A percentile compares a stretch with the other conserved stretches of the same genome.
phyloP scores from a whole-genome alignment of 2,329 filamentous ascomycete genomes.

The Metarhizium guizhouense region DNA sequence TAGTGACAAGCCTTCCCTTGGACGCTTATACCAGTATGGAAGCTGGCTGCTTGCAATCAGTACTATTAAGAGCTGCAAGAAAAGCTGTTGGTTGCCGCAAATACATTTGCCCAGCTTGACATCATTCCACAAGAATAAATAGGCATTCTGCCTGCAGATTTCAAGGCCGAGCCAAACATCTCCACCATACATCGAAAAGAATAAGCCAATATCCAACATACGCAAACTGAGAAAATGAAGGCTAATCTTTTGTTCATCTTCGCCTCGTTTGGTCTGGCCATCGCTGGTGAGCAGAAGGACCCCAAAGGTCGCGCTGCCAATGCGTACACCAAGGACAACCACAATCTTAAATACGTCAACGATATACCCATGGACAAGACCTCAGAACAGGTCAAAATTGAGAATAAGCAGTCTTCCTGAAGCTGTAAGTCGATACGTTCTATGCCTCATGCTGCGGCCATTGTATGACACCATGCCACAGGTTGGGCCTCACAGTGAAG shows the following conservation, averaged over 20 bases:
- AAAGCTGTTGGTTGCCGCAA: too few species aligned
- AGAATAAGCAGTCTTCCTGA: not conserved
- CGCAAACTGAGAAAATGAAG: not conserved
- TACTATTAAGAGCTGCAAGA: not conserved
- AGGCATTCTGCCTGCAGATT: not conserved
- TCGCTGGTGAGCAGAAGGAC: not conserved
- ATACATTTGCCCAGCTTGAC: too few species aligned
- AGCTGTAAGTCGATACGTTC: too few species aligned
- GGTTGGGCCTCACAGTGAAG: too few species aligned
- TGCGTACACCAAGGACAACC: conserved; percentile 3
- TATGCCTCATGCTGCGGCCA: too few species aligned
- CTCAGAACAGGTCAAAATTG: not conserved
- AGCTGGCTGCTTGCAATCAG: not conserved
- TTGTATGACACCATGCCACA: too few species aligned
- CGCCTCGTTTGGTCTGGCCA: not conserved
- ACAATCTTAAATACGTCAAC: conserved; percentile 5
- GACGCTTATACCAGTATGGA: not conserved
- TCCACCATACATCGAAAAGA: not conserved
- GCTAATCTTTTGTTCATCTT: not conserved
- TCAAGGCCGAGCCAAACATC: not conserved
- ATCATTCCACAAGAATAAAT: too few species aligned
- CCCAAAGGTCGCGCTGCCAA: not conserved
- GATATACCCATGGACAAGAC: conserved; percentile 3
- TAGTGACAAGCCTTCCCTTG: not conserved
- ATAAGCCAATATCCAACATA: not conserved